Evolutionary conservation across 73 alveolate species (phyloP).

Genomic region (Paraurostyla sp.): DNA sequence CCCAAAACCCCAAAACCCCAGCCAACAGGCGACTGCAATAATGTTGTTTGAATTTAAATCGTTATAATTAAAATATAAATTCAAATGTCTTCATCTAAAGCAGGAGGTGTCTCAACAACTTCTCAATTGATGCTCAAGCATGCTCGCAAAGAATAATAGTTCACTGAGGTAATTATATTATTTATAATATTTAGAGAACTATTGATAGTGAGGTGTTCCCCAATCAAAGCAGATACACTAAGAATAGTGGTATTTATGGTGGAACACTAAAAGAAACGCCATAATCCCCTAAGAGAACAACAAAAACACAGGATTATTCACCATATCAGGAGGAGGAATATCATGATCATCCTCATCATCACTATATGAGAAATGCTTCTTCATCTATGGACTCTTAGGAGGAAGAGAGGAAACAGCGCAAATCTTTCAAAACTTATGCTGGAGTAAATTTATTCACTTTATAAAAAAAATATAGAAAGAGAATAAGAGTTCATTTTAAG

Average conservation of each 20-base stretch:
- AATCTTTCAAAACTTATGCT: neutral
- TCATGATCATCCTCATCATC: neutral
- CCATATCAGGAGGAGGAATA: neutral
- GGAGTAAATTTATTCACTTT: neutral
- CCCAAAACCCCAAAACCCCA: too few species aligned
- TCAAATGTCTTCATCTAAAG: slow-evolving; percentile 9
- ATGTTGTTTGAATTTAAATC: neutral
- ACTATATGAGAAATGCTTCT: neutral
- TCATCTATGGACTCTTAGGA: neutral
- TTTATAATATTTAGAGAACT: neutral
- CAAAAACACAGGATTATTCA: neutral
- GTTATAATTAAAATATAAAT: neutral
- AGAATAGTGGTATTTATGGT: neutral
- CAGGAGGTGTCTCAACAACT: too few species aligned
- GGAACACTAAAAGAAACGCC: slow-evolving; percentile 30
- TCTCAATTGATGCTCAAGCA: neutral
- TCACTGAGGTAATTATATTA: neutral
- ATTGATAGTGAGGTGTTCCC: neutral
- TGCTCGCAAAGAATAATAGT: neutral
- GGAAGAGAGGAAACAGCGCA: neutral
- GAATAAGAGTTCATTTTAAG: too few species aligned
- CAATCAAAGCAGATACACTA: slow-evolving; percentile 1
- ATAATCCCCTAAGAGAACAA: slow-evolving; percentile 15
- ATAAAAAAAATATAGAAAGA: neutral
- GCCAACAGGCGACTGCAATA: too few species aligned